These are phyloP conservation scores for Camelina sativa DNA, from an alignment of 345 rosid species.

Conservation along the genomic window DNA sequence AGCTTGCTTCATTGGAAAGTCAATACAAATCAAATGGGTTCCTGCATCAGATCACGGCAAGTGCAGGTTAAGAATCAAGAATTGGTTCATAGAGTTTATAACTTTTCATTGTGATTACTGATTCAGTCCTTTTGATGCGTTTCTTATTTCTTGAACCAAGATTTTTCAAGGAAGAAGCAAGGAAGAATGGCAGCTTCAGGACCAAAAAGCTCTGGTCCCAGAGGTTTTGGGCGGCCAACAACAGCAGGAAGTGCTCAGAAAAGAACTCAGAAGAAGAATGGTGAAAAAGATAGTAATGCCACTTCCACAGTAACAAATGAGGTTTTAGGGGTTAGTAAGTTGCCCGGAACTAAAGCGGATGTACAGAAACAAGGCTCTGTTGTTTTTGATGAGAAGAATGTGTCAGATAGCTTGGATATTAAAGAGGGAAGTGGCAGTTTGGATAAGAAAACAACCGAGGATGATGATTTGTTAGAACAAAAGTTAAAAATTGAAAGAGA, in stretches of 20 bases:
- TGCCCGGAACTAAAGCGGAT: conserved; percentile 41
- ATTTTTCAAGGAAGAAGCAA: conserved; percentile 71
- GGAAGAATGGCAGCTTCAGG: conserved; percentile 52
- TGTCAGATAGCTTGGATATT: conserved; percentile 29
- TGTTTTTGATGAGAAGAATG: conserved; percentile 46
- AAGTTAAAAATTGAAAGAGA: conserved; percentile 55
- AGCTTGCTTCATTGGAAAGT: conserved; percentile 56
- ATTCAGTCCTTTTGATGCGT: conserved; percentile 15
- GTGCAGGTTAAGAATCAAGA: conserved; percentile 55
- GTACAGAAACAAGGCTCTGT: conserved; percentile 43
- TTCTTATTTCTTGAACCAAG: conserved; percentile 45
- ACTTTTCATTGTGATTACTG: conserved; percentile 13
- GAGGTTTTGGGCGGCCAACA: conserved; percentile 57
- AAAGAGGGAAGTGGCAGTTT: conserved; percentile 28
- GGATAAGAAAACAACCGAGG: conserved; percentile 25
- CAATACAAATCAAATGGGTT: conserved; percentile 46
- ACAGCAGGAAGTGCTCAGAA: conserved; percentile 56
- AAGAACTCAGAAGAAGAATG: conserved; percentile 51
- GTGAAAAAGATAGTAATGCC: conserved; percentile 49
- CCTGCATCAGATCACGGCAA: conserved; percentile 55
- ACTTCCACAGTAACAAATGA: conserved; percentile 36
- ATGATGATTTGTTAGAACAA: conserved; percentile 47
- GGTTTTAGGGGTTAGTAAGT: conserved; percentile 19
- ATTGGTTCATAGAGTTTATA: conserved; percentile 1
- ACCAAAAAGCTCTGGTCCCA: conserved; percentile 54